A percentile compares a stretch with the other conserved stretches of the same genome.
phyloP scores from a whole-genome alignment of 2,329 filamentous ascomycete species.

The Apiospora aurea region DNA sequence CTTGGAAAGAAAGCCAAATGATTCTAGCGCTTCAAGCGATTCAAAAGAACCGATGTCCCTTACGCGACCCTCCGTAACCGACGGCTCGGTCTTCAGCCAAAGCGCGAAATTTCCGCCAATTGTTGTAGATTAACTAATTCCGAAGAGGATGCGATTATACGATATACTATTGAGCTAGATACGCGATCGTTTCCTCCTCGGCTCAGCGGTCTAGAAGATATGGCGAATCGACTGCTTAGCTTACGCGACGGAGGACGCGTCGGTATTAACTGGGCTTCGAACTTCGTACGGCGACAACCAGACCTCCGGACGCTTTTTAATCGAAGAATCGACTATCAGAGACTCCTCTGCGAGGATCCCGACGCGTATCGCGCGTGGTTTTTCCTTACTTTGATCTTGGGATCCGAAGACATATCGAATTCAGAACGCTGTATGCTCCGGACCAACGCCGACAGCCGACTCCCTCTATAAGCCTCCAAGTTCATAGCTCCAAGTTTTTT shows the following conservation, averaged over 20 bases:
- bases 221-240: constrained; percentile 35
- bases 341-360: constrained; percentile 36
- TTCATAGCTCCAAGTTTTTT: too few relatives aligned
- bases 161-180: constrained; percentile 37
- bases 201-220: constrained; percentile 35
- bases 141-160: constrained; percentile 31
- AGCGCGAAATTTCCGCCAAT: not conserved
- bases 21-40: constrained; percentile 11
- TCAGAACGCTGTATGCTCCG: too few relatives aligned
- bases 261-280: constrained; percentile 35
- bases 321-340: constrained; percentile 35
- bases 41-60: constrained; percentile 1
- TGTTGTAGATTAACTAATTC: constrained; percentile 25
- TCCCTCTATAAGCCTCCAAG: too few relatives aligned
- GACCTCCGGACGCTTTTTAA: constrained; percentile 36
- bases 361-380: constrained; percentile 34
- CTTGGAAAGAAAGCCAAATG: constrained; percentile 8
- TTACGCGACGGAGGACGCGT: constrained; percentile 33
- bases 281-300: constrained; percentile 39
- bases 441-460: too few relatives aligned
- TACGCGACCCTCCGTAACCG: constrained; percentile 9
- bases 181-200: constrained; percentile 35
- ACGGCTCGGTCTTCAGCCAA: not conserved
- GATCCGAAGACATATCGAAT: too few relatives aligned
- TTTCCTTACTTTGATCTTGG: not conserved